Evolutionary conservation across 208 protist genomes (phyloP).

Genomic region (Trypanosoma cruzi): DNA sequence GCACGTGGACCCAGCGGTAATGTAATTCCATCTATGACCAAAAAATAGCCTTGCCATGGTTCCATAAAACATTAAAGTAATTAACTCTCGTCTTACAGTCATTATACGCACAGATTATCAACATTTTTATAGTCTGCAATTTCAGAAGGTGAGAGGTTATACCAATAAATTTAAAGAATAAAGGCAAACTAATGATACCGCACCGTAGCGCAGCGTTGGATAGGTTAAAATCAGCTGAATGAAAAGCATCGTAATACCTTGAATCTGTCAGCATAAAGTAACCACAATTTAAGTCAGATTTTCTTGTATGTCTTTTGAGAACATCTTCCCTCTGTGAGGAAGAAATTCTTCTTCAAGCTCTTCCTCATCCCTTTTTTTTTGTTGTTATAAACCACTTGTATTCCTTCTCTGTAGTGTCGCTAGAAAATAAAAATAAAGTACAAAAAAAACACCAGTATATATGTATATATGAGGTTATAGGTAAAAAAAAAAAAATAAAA

Average conservation of each 20-base stretch:
- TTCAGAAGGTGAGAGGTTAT: conserved; percentile 30
- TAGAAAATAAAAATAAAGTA: neutral
- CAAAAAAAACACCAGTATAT: neutral
- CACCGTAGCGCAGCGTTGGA: conserved; percentile 62
- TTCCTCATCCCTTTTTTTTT: neutral
- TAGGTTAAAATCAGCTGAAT: conserved; percentile 63
- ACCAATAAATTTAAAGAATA: conserved; percentile 49
- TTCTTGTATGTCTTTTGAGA: neutral
- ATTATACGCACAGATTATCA: too few relatives aligned
- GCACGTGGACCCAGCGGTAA: too few relatives aligned
- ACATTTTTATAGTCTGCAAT: neutral
- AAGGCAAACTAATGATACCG: conserved; percentile 63
- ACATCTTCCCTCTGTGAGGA: neutral
- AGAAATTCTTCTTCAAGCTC: neutral
- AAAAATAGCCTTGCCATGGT: too few relatives aligned
- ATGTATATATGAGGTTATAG: neutral
- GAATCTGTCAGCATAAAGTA: conserved; percentile 4
- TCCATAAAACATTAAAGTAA: too few relatives aligned
- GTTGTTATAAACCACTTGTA: neutral
- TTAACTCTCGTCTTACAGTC: too few relatives aligned
- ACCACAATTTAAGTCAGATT: neutral
- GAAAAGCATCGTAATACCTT: conserved; percentile 49
- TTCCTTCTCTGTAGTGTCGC: neutral
- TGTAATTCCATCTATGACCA: too few relatives aligned
- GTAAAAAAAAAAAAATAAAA: neutral